Percentiles rank a stretch among this genome's conserved stretches.
These are phyloP conservation scores for Botryotinia convoluta DNA, from an alignment of 2,329 filamentous ascomycete species.

Conservation along the genomic window DNA sequence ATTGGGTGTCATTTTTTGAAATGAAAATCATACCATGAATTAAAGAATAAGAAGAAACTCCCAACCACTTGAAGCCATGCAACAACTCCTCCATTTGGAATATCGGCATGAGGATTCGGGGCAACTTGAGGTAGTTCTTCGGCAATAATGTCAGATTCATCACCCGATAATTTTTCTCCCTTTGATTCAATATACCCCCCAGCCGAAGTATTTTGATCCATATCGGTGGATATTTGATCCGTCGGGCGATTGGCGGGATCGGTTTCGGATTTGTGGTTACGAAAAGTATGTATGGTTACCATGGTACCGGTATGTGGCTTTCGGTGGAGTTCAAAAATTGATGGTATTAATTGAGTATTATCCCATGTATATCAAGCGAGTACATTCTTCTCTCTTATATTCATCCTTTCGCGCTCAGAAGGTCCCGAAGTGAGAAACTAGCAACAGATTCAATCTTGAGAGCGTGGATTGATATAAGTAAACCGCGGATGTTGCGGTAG, in stretches of 20 bases:
- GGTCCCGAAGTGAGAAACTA: background rate
- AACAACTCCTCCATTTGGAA: conserved; percentile 48
- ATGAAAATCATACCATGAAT: conserved; percentile 44
- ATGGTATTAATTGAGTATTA: background rate
- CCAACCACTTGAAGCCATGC: conserved; percentile 56
- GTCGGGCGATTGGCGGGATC: background rate
- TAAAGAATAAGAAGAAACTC: conserved; percentile 53
- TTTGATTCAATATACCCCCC: background rate
- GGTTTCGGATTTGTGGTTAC: background rate
- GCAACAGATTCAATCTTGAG: background rate
- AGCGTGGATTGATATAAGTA: background rate
- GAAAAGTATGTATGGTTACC: background rate
- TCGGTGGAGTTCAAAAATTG: background rate
- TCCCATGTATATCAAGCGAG: background rate
- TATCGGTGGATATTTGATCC: background rate
- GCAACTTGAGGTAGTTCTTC: background rate
- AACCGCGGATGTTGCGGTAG: conserved; percentile 7
- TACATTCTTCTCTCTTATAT: background rate
- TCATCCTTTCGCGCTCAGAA: background rate
- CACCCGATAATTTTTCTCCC: background rate
- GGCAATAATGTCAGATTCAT: conserved; percentile 3
- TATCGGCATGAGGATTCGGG: background rate
- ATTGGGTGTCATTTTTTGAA: background rate
- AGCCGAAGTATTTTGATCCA: background rate
- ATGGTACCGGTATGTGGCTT: background rate